Evolutionary conservation across 345 rosid genomes (phyloP), one percentile per base, ranked within the genome.

Genomic region (Draba incana): DNA sequence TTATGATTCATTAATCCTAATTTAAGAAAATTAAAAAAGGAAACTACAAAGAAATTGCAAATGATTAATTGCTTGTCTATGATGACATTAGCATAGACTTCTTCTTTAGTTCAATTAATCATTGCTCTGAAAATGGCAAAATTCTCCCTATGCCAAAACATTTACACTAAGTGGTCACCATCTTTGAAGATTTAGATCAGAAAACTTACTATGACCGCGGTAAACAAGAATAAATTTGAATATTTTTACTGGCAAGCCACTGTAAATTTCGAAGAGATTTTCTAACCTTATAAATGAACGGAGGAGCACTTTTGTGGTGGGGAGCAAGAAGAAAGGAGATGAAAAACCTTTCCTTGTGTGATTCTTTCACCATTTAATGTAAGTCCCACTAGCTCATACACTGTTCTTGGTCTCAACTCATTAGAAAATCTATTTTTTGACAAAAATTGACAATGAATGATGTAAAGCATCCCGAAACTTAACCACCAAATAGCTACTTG

Each of bases 341-440:
- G 57, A 52, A 74, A 66, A 52, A 60, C 27, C 63, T 67, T 74
- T 67, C 78, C 73, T 67, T 67, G 57, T 52, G 64, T 67, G 73
- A 38, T 53, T 74, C 63, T 39, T 67, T 60, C 64, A 67, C 57
- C 73, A 74, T 53, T 74, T 53, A 60, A 67, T 74, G 78, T 67
- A 74, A 74, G 73, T 74, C 52, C 67, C 52, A 67, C 73, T 74
- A 48, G 56, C 42, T 59, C 50, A 30, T 50, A 46, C 77, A 74
- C 63, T 74, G 49, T 38, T 66, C 37, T 67, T 67, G 56, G 50
- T 66, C 23, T 73, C 50, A 58, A 43, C 28, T 74, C 49, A 74
- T 43, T 50, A 13, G 3, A 74, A 60, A 4, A 60, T 74, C 68
- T 66, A 37, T 27, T 57, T 25, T 67, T 49, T 59, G 57, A 74